Evolutionary conservation across 768 basidiomycete genomes (phyloP).

Genomic region (Crepidotus variabilis): DNA sequence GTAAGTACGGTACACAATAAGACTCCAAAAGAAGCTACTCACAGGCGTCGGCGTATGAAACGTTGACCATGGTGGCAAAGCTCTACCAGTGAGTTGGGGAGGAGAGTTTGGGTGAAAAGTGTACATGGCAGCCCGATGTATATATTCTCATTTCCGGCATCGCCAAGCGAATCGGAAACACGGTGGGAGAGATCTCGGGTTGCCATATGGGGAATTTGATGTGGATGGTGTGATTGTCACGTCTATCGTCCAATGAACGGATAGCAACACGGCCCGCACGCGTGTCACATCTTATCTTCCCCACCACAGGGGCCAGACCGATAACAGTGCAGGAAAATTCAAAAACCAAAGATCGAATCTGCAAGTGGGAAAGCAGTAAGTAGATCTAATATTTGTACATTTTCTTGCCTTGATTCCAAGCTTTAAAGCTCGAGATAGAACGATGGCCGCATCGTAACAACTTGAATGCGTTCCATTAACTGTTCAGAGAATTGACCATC

Average conservation of each 20-base stretch:
- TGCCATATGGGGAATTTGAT: no score
- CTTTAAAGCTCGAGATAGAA: no score
- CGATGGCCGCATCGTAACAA: no score
- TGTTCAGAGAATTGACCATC: no score
- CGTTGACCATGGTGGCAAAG: conserved; percentile 21
- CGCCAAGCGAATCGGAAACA: not conserved
- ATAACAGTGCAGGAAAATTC: no score
- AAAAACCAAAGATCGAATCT: no score
- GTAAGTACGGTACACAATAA: not conserved
- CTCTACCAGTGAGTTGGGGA: not conserved
- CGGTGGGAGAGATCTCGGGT: not conserved
- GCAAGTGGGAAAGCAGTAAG: no score
- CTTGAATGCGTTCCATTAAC: no score
- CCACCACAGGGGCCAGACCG: not conserved
- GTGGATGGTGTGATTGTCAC: not conserved
- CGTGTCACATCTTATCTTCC: not conserved
- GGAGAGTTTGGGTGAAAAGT: no score
- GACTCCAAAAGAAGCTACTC: conserved; percentile 3
- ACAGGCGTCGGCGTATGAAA: conserved; percentile 22
- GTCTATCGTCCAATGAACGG: conserved; percentile 6
- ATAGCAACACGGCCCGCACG: not conserved
- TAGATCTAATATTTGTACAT: no score
- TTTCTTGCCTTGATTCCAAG: no score
- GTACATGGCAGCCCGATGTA: no score
- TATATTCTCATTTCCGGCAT: not conserved